Evolutionary conservation across 768 basidiomycete species (phyloP).

Genomic region (Psilocybe cyanescens): DNA sequence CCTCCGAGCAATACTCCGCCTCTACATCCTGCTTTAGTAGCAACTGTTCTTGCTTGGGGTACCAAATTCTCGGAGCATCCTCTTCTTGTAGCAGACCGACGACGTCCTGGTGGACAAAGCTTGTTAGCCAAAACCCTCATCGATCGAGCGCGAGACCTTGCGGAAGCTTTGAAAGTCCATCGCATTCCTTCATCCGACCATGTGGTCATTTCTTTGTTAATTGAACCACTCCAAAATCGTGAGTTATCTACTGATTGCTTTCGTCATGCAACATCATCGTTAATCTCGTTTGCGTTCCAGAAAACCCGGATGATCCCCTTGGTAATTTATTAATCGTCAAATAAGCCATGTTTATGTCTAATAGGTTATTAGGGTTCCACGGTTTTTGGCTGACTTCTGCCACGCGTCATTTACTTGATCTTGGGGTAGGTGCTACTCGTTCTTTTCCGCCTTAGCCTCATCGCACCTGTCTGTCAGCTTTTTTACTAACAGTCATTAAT

Average conservation of each 20-base stretch:
- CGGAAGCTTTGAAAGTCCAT: slow-evolving; percentile 87
- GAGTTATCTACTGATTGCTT: slow-evolving; percentile 40
- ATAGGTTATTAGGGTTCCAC: slow-evolving; percentile 63
- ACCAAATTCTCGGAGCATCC: slow-evolving; percentile 94
- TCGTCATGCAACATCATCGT: not conserved
- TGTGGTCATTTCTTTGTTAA: slow-evolving; percentile 78
- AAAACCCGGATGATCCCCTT: slow-evolving; percentile 72
- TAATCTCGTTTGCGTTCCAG: slow-evolving; percentile 39
- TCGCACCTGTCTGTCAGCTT: slow-evolving; percentile 6
- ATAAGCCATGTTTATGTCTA: slow-evolving; percentile 19
- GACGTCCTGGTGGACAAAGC: slow-evolving; percentile 72
- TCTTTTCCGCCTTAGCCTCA: slow-evolving; percentile 5
- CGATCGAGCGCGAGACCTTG: slow-evolving; percentile 81
- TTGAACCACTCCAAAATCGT: slow-evolving; percentile 90
- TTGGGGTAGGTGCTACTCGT: slow-evolving; percentile 55
- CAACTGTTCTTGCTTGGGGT: slow-evolving; percentile 90
- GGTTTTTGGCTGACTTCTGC: slow-evolving; percentile 84
- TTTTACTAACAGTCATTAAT: slow-evolving; percentile 7
- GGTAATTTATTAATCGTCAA: slow-evolving; percentile 44
- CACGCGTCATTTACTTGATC: slow-evolving; percentile 77
- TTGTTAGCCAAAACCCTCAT: slow-evolving; percentile 77
- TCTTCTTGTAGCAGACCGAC: slow-evolving; percentile 77
- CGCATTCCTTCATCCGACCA: slow-evolving; percentile 79
- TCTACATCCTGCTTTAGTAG: slow-evolving; percentile 76
- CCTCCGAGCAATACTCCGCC: slow-evolving; percentile 42